Evolutionary conservation across 2,329 filamentous ascomycete genomes (phyloP).

Genomic region (Kalaharituber pfeilii): DNA sequence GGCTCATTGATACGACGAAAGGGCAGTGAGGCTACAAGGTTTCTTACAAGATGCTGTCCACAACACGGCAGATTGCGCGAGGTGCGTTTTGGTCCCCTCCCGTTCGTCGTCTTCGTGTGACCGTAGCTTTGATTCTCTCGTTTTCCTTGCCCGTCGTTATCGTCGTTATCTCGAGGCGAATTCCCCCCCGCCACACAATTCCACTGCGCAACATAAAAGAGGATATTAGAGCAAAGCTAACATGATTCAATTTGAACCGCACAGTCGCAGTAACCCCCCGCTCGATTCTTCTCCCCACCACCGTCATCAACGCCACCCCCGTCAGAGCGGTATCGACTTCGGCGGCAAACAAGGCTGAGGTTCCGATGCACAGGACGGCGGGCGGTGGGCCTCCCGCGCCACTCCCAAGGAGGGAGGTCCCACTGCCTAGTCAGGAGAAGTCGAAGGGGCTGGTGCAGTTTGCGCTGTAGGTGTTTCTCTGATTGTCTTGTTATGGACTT

Average conservation of each 20-base stretch:
- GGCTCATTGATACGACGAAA: too few relatives aligned
- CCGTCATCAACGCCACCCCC: neutral
- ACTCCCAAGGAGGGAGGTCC: slow-evolving; percentile 46
- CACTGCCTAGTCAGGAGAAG: slow-evolving; percentile 57
- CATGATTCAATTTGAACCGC: neutral
- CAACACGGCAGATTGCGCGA: neutral
- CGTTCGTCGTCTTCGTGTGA: neutral
- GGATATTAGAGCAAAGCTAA: neutral
- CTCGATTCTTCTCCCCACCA: neutral
- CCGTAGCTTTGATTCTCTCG: too few relatives aligned
- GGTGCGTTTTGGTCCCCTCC: neutral
- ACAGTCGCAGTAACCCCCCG: neutral
- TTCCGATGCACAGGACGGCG: neutral
- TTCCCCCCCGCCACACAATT: neutral
- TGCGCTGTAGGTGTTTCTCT: slow-evolving; percentile 48
- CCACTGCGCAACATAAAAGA: neutral
- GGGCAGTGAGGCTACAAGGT: too few relatives aligned
- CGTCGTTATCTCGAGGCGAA: too few relatives aligned
- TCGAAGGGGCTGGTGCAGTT: slow-evolving; percentile 72
- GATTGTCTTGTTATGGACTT: too few relatives aligned
- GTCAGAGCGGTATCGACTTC: slow-evolving; percentile 12
- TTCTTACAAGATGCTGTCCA: neutral
- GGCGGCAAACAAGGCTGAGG: slow-evolving; percentile 1
- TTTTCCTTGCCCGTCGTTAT: too few relatives aligned
- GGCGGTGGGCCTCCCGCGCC: slow-evolving; percentile 5